Evolutionary conservation across 108 stramenopile species (phyloP), one percentile per base, ranked within the genome.

Genomic region (Discostella stelligeroides): DNA sequence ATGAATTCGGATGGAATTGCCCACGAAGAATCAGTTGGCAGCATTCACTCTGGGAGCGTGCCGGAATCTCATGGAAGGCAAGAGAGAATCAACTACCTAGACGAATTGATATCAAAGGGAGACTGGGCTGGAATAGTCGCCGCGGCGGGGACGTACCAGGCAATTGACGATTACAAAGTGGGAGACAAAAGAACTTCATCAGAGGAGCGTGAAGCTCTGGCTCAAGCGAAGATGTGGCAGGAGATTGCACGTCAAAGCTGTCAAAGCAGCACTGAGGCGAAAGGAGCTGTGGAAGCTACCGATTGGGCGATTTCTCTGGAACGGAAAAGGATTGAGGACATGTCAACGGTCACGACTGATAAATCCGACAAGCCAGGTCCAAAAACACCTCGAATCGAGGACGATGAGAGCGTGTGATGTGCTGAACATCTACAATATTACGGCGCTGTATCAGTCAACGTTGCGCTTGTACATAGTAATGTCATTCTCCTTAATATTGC

Each of bases 111-210:
- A 42, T 85, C 85, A 47, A 47, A 69, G 18, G 89, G 94, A 38
- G 91, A 95, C 74, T 95, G 90, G 91, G 68, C 80, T 30, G 89
- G 88, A 46, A 89, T 92, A 18, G 90, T 92, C 20, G 70, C 80
- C 24, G 90, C 84, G 15, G 88, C 92, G 7, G 74, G 81, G 27
- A 63, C 67, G 41, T 79, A 79, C 45, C 77, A 79, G 43, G 77
- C 77, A 17, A 66, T 79, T 38, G 77, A 79, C 15, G 77, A 71
- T 21, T 58, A 30, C 37, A 17, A 30, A 9, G 45, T 15, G 10
- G 54, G 38, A 18, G 45, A 24, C 14, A 45, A 59, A 76, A 37
- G 68, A 70, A 53, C 43, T 43, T 42, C 68, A 60, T 49, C 70
- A 46, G 92, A 92, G 64, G 92, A 94, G 63, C 80, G 86, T 55